Conservation (phyloP, 768 basidiomycete species). For the Hygrophoropsis aurantiaca region DNA sequence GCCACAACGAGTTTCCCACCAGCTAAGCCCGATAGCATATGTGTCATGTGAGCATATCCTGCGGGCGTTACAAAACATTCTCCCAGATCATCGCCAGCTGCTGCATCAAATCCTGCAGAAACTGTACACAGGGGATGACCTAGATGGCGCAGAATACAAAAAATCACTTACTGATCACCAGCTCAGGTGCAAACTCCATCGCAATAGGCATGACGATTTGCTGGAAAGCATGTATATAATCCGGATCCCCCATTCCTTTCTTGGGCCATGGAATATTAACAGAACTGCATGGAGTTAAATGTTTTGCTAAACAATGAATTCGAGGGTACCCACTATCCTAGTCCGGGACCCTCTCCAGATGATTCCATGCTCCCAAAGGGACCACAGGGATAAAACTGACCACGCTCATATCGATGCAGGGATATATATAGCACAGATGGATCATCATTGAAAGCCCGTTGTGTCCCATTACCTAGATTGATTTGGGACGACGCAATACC, state of each 20-base stretch:
- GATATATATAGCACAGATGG: conserved; percentile 91
- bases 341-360: conserved; percentile 79
- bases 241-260: conserved; percentile 87
- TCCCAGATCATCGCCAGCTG: conserved; percentile 88
- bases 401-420: conserved; percentile 91
- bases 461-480: conserved; percentile 88
- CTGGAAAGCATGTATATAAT: conserved; percentile 96
- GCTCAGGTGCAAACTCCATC: conserved; percentile 92
- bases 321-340: conserved; percentile 70
- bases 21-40: conserved; percentile 90
- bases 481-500: conserved; percentile 8
- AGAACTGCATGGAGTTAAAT: conserved; percentile 49
- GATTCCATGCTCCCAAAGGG: conserved; percentile 86
- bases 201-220: conserved; percentile 96
- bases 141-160: no score
- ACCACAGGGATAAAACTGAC: conserved; percentile 90
- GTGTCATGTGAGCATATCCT: conserved; percentile 98
- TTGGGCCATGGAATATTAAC: conserved; percentile 97
- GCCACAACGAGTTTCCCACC: conserved; percentile 89
- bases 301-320: conserved; percentile 6
- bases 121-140: conserved; percentile 47
- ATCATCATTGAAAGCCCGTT: conserved; percentile 93
- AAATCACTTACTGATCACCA: conserved; percentile 83
- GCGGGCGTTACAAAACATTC: conserved; percentile 88
- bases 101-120: conserved; percentile 97